phyloP scores from a whole-genome alignment of 2,329 filamentous ascomycete species.

The Hypoxylon sp. region DNA sequence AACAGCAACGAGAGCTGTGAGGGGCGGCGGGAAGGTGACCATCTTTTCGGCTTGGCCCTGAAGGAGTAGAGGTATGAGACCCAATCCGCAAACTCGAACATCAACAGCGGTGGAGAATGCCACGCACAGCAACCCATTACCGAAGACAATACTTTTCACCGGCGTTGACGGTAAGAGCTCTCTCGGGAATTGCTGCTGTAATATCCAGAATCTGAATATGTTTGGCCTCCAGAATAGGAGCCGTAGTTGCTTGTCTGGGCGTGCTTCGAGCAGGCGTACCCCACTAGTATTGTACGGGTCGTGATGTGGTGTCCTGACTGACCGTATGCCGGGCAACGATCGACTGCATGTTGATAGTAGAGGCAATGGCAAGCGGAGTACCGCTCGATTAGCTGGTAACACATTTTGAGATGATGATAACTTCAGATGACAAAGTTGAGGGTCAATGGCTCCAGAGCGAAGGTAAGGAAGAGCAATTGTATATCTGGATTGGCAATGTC shows the following conservation, averaged over 20 bases:
- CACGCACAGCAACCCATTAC: conserved; percentile 61
- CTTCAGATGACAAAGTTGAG: conserved; percentile 31
- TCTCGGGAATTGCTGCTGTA: conserved; percentile 64
- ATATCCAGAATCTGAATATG: conserved; percentile 70
- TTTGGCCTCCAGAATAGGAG: conserved; percentile 58
- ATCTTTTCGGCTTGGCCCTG: conserved; percentile 52
- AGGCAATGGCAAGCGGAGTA: conserved; percentile 90
- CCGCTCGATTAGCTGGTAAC: conserved; percentile 86
- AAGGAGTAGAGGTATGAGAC: conserved; percentile 66
- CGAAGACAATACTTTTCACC: conserved; percentile 70
- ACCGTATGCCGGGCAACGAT: conserved; percentile 83
- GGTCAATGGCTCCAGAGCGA: conserved; percentile 30
- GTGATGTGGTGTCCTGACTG: conserved; percentile 79
- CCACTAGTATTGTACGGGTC: conserved; percentile 84
- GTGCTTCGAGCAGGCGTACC: conserved; percentile 80
- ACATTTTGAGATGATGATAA: conserved; percentile 68
- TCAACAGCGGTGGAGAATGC: conserved; percentile 59
- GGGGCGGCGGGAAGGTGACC: conserved; percentile 57
- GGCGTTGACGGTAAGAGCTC: conserved; percentile 59
- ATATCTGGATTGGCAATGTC: conserved; percentile 31
- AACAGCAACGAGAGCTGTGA: conserved; percentile 67
- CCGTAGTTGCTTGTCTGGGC: conserved; percentile 55
- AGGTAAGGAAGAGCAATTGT: conserved; percentile 31
- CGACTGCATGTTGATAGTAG: conserved; percentile 89
- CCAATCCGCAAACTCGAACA: conserved; percentile 64